phyloP scores from a whole-genome alignment of 192 early-diverging fungal species.

The Paraglomus occultum region DNA sequence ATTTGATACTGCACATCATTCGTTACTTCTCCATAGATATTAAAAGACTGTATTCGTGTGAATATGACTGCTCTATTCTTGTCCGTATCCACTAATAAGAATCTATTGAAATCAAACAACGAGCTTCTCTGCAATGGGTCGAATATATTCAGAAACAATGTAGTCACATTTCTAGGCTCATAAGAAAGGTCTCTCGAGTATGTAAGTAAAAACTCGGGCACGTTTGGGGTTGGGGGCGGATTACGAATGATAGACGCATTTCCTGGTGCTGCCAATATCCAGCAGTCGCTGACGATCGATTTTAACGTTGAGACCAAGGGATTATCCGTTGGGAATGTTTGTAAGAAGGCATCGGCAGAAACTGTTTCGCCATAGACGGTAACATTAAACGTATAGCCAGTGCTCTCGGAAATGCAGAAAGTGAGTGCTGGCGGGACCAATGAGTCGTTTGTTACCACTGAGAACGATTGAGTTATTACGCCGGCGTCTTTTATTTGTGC shows the following conservation, averaged over 20 bases:
- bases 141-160: conserved; percentile 23
- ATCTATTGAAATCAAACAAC: background rate
- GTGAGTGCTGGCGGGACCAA: conserved; percentile 28
- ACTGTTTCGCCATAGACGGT: background rate
- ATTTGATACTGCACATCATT: conserved; percentile 20
- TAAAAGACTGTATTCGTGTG: background rate
- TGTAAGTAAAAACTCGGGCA: conserved; percentile 10
- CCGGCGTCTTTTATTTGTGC: background rate
- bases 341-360: background rate
- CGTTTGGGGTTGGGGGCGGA: conserved; percentile 10
- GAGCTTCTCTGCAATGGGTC: conserved; percentile 7
- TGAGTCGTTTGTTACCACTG: background rate
- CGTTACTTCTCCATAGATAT: background rate
- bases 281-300: background rate
- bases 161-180: background rate
- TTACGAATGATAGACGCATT: background rate
- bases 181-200: background rate
- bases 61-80: conserved; percentile 22
- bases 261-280: background rate
- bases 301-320: background rate
- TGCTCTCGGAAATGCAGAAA: conserved; percentile 2
- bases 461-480: background rate
- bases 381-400: background rate
- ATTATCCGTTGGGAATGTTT: background rate
- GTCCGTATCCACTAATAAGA: conserved; percentile 10